Base-by-base conservation (phyloP, 768 basidiomycete genomes). In the Phlebiopsis gigantea region DNA sequence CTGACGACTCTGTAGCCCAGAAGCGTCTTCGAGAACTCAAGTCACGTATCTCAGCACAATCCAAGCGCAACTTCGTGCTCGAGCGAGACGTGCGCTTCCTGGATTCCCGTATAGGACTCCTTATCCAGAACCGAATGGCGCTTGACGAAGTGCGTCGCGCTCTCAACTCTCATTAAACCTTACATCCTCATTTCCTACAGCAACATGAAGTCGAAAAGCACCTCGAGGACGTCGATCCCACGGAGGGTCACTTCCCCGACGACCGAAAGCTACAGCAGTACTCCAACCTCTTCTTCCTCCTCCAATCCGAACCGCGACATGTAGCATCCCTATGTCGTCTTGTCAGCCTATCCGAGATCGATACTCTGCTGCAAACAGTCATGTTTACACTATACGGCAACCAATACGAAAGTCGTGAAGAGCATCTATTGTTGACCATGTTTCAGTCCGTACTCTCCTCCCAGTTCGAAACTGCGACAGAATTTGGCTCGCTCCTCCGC, bases 381-480 rank as follows among this genome's bases (percentile, higher is more conserved):
- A 99, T 99, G 97, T 99, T 99, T 75, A 98, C 97, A 17, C 83
- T 99, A 26, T 99, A 98, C 70, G 97, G 97, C 61, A 99, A 77
- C 96, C 98, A 69, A 58, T 68, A 68, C 65, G 65, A 76, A 96
- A 98, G 90, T 69, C 79, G 96, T 65, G 97, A 99, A 75, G 97
- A 99, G 74, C 97, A 99, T 72, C 75, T 99, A 42, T 86, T 99
- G 62, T 80, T 99, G 61, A 98, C 97, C 52, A 99, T 99, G 97
- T 99, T 99, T 75, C 90, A 99, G 77, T 94, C 93, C 65, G 97
- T 99, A 10, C 79, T 99, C 5, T 95, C 96, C 46, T 96, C 97
- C 24, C 97, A 99, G 72, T 99, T 99, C 76, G 97, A 99, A 73
- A 98, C 93, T 1, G 94, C 97, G 15, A 96, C 94, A 53, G 97